Evolutionary conservation across 176 grass and related monocot species (phyloP).

Genomic region (Ampelocalamus luodianensis): DNA sequence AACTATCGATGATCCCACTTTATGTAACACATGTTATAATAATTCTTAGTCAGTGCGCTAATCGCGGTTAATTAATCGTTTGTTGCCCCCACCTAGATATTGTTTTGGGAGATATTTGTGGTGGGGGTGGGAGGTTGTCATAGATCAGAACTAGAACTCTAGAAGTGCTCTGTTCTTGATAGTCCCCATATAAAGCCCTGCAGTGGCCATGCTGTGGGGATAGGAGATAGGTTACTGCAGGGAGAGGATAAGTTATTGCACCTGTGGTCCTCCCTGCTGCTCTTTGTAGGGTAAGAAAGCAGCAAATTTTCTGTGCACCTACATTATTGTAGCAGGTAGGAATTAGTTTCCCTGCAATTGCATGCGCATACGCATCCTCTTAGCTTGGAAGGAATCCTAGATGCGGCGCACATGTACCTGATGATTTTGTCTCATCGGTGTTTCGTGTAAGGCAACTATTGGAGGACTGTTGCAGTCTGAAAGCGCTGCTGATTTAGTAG

Average conservation of each 20-base stretch:
- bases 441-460: constrained; percentile 32
- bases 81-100: neutral
- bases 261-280: constrained; percentile 30
- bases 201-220: constrained; percentile 28
- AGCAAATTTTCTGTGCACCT: constrained; percentile 16
- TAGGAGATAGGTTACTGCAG: constrained; percentile 22
- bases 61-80: neutral
- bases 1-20: constrained; percentile 37
- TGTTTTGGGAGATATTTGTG: constrained; percentile 38
- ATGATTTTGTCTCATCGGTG: constrained; percentile 13
- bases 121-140: constrained; percentile 14
- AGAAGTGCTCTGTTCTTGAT: constrained; percentile 15
- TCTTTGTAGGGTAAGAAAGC: constrained; percentile 26
- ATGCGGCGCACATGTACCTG: constrained; percentile 15
- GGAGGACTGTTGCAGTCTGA: constrained; percentile 7
- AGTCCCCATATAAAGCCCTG: constrained; percentile 5
- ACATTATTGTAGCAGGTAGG: constrained; percentile 42
- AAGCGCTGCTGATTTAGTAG: constrained; percentile 25
- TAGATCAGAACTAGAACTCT: constrained; percentile 24
- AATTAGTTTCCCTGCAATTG: constrained; percentile 28
- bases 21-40: constrained; percentile 39
- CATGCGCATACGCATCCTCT: neutral
- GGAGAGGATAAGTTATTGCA: constrained; percentile 27
- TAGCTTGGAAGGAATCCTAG: constrained; percentile 36
- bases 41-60: constrained; percentile 18